These are phyloP conservation scores for Eimeria tenella DNA, from an alignment of 169 alveolate species.

Conservation along the genomic window DNA sequence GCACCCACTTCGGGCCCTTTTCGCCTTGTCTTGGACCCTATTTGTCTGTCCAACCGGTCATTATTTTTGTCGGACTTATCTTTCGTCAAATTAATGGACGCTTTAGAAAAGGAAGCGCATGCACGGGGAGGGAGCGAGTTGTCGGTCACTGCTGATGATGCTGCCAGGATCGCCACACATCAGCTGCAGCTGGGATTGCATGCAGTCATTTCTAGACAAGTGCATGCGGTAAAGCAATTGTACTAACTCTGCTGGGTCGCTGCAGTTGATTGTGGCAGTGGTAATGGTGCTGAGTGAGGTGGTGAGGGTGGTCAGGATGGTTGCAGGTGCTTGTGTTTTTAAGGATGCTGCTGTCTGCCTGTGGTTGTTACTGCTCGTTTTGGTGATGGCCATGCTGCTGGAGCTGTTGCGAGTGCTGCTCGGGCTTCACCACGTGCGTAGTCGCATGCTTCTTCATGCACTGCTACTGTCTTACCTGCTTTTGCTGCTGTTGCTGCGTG, in stretches of 20 bases:
- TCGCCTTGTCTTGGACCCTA: neutral
- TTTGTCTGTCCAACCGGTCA: neutral
- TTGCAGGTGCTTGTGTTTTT: too few relatives aligned
- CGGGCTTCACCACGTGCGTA: neutral
- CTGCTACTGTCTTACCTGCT: neutral
- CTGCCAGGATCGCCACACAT: conserved; percentile 22
- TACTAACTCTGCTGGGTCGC: too few relatives aligned
- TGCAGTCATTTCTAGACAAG: conserved; percentile 25
- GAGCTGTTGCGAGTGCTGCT: neutral
- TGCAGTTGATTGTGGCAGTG: too few relatives aligned
- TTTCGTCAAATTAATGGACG: conserved; percentile 35
- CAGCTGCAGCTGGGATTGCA: conserved; percentile 23
- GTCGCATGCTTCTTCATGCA: too few relatives aligned
- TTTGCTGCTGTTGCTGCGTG: neutral
- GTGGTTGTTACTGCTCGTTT: too few relatives aligned
- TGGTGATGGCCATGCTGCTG: neutral
- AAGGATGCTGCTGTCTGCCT: too few relatives aligned
- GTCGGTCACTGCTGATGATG: neutral
- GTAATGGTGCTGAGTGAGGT: too few relatives aligned
- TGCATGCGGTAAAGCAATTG: neutral
- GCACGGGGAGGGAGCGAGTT: conserved; percentile 48
- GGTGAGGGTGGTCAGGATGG: too few relatives aligned
- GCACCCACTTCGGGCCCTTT: neutral
- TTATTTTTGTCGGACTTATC: conserved; percentile 24
- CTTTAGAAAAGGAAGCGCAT: conserved; percentile 53